These are phyloP conservation scores for Lasiosphaeria hispida DNA, from an alignment of 495 filamentous ascomycete species.

Conservation along the genomic window DNA sequence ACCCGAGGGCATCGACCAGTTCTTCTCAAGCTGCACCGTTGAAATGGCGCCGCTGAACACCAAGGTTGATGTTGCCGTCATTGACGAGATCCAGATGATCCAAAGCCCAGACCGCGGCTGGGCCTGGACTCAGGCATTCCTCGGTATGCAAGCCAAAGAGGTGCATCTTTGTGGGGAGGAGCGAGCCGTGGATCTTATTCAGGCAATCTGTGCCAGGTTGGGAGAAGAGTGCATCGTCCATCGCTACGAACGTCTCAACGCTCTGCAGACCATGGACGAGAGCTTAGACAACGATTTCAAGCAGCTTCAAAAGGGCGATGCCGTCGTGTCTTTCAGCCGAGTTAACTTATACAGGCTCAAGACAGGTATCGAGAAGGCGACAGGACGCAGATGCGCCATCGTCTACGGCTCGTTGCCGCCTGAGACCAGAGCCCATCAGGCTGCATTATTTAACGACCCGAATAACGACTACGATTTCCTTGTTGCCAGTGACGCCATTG, in stretches of 20 bases:
- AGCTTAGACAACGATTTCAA: slow-evolving; percentile 62
- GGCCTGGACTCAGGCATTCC: slow-evolving; percentile 94
- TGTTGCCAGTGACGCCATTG: slow-evolving; percentile 93
- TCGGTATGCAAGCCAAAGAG: slow-evolving; percentile 82
- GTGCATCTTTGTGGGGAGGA: slow-evolving; percentile 93
- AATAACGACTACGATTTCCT: slow-evolving; percentile 93
- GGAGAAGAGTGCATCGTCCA: slow-evolving; percentile 83
- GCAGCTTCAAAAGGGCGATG: slow-evolving; percentile 82
- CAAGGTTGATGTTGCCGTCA: slow-evolving; percentile 82
- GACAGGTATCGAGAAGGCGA: slow-evolving; percentile 68
- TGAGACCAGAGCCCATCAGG: slow-evolving; percentile 88
- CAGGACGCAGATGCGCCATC: slow-evolving; percentile 78
- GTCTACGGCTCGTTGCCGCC: slow-evolving; percentile 92
- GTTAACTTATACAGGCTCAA: slow-evolving; percentile 80
- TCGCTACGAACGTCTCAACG: slow-evolving; percentile 77
- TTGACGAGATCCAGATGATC: slow-evolving; percentile 99
- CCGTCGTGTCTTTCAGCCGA: slow-evolving; percentile 80
- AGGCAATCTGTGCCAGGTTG: slow-evolving; percentile 70
- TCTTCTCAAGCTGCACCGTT: slow-evolving; percentile 83
- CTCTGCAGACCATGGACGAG: slow-evolving; percentile 60
- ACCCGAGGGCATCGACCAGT: slow-evolving; percentile 44
- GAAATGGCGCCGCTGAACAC: slow-evolving; percentile 84
- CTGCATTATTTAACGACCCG: slow-evolving; percentile 87
- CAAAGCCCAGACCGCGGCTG: slow-evolving; percentile 76
- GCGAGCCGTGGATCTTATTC: slow-evolving; percentile 74